A percentile compares a stretch with the other conserved stretches of the same genome.
These are phyloP conservation scores for Scenedesmus sp. DNA, from an alignment of 163 green algal species.

Conservation along the genomic window DNA sequence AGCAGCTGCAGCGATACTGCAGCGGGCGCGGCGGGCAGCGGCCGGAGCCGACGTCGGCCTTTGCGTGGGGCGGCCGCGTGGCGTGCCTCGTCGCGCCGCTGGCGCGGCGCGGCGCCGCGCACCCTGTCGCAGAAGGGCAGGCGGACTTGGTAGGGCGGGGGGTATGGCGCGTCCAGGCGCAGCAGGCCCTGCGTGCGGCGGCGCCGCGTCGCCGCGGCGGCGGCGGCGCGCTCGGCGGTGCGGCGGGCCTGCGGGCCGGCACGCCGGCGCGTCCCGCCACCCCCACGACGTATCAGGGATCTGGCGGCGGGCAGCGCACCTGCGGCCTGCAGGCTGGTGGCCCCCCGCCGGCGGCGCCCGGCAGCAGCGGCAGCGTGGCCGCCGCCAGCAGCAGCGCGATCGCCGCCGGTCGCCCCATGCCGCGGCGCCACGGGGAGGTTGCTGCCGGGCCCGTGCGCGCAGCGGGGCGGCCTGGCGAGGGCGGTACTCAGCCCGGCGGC, in stretches of 20 bases:
- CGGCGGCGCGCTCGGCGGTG: background rate
- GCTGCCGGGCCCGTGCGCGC: too few relatives aligned
- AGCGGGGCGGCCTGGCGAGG: too few relatives aligned
- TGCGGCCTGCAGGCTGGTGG: constrained; percentile 10
- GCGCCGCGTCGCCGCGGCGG: background rate
- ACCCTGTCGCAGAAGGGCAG: constrained; percentile 43
- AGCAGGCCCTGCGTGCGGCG: constrained; percentile 27
- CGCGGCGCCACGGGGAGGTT: too few relatives aligned
- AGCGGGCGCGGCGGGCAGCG: too few relatives aligned
- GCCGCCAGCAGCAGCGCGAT: background rate
- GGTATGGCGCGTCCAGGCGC: constrained; percentile 19
- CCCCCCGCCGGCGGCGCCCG: background rate
- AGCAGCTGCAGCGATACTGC: constrained; percentile 42
- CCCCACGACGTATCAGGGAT: background rate
- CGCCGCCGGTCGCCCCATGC: too few relatives aligned
- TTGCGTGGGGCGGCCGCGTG: too few relatives aligned
- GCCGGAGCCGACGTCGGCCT: too few relatives aligned
- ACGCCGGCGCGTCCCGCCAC: too few relatives aligned
- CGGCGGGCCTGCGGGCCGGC: too few relatives aligned
- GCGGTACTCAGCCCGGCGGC: too few relatives aligned
- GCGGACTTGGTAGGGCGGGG: background rate
- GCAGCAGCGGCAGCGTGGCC: background rate
- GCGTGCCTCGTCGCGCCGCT: too few relatives aligned
- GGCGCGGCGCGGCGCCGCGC: too few relatives aligned
- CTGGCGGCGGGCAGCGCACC: background rate